phyloP scores from a whole-genome alignment of 139 green algal genomes.

The Haematococcus sp. region DNA sequence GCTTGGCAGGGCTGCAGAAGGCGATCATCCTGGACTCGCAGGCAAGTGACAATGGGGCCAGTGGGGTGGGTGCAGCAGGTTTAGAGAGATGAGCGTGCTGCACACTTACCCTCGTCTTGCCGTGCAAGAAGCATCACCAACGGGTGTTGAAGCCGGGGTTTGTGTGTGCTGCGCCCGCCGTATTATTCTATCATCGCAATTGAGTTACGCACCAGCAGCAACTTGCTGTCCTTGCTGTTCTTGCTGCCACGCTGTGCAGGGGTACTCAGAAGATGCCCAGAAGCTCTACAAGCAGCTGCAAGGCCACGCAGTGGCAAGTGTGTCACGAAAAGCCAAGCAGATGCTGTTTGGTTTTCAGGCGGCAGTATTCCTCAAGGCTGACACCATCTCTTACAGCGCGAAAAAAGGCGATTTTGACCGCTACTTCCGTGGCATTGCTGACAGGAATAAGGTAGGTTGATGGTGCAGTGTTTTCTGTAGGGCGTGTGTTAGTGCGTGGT shows the following conservation, averaged over 20 bases:
- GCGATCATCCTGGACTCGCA: slow-evolving; percentile 82
- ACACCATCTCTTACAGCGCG: slow-evolving; percentile 28
- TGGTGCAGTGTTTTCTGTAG: no score
- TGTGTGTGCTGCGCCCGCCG: no score
- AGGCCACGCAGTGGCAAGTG: slow-evolving; percentile 43
- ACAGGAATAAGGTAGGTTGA: not conserved
- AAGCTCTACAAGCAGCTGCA: slow-evolving; percentile 60
- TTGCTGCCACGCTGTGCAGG: slow-evolving; percentile 27
- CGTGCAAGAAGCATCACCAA: no score
- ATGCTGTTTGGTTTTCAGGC: slow-evolving; percentile 80
- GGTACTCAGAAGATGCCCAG: slow-evolving; percentile 52
- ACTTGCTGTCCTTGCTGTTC: no score
- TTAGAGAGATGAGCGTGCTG: no score
- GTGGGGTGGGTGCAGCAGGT: no score
- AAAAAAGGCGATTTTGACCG: slow-evolving; percentile 40
- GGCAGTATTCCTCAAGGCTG: slow-evolving; percentile 57
- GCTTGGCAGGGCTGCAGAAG: slow-evolving; percentile 64
- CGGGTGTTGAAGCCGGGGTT: no score
- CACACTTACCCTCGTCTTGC: no score
- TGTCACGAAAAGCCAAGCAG: slow-evolving; percentile 63
- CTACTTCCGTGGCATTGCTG: slow-evolving; percentile 43
- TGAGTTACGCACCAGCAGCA: no score
- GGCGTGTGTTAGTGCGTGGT: not conserved
- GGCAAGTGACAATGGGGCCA: no score
- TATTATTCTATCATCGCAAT: no score